A percentile compares a stretch with the other conserved stretches of the same genome.
Evolutionary conservation across 1,284 basidiomycete genomes (phyloP).

Genomic region (Leccinum subrobustum): DNA sequence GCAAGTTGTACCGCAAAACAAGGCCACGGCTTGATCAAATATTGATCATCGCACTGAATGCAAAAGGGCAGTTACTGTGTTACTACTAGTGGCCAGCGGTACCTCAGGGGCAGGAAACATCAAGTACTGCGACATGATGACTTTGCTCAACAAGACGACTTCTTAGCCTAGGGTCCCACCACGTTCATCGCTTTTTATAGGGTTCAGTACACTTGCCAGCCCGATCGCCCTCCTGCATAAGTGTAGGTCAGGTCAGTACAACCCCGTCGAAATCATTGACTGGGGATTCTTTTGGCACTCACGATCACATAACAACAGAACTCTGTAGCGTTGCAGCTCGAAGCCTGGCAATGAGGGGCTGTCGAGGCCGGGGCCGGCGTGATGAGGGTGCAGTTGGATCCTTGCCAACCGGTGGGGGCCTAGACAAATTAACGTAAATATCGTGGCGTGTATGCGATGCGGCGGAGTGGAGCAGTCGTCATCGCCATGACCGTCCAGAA

Average conservation of each 20-base stretch:
- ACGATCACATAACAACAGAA: background rate
- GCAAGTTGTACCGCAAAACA: too few species aligned
- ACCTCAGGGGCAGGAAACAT: too few species aligned
- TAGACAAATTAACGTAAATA: background rate
- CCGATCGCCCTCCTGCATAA: background rate
- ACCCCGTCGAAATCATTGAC: background rate
- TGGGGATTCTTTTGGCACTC: background rate
- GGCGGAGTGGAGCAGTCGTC: background rate
- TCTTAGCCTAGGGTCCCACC: background rate
- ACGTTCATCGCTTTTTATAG: background rate
- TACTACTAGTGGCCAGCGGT: too few species aligned
- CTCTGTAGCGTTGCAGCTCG: background rate
- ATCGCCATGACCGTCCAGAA: background rate
- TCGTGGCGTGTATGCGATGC: background rate
- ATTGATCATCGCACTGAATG: too few species aligned
- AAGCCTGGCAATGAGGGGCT: background rate
- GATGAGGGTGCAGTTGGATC: background rate
- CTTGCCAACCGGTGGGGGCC: background rate
- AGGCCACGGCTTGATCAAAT: too few species aligned
- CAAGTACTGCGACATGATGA: too few species aligned
- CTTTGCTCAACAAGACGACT: background rate
- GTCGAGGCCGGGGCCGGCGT: background rate
- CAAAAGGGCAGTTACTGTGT: too few species aligned
- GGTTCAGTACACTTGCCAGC: background rate
- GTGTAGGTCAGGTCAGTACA: background rate